Evolutionary conservation across 768 basidiomycete species (phyloP), one percentile per base, ranked within the genome.

Genomic region (Leccinum rimulosum): DNA sequence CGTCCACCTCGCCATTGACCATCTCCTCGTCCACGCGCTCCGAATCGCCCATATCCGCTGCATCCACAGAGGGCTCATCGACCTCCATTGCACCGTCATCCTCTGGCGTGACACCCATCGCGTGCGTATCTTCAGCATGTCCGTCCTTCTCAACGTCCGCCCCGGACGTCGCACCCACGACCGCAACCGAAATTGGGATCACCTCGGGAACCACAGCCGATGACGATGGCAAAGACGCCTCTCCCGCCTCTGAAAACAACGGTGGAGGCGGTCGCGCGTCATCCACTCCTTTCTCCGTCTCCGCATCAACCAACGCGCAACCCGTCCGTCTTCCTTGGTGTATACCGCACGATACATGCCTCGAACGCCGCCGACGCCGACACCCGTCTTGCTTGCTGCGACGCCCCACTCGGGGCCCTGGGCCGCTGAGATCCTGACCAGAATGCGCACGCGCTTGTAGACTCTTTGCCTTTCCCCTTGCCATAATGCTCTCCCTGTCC

Each of bases 361-460:
- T 61, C 56, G n/a, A 69, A 69, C 33, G 33, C 38, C 7, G 59
- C 54, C 14, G 65, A 57, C 19, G 54, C 50, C 17, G 68, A 65
- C 35, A 54, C 57, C 31, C 68, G 55, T 3, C 64, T 48, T 11
- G 6, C 49, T 50, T 55, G 56, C 15, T 19, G n/a, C 40, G 45
- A 43, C 31, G 27, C 36, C 49, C 50, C 12, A 25, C 8, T 17
- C 25, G 12, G 47, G n/a, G 7, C 15, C 33, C 30, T 54, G 14
- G 6, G 1, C 28, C n/a, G 3, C 40, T 50, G 64, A 5, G 27
- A 52, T 40, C 38, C 47, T 10, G 25, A 17, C 25, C n/a, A 19
- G 5, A 22, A 53, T 33, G 6, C 7, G 17, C 22, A 9, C 28
- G 48, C 48, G 25, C 3, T 49, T 19, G 19, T 19, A 10, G 10